phyloP scores from a whole-genome alignment of 495 filamentous ascomycete genomes.

The Lasiosphaeris hirsuta region DNA sequence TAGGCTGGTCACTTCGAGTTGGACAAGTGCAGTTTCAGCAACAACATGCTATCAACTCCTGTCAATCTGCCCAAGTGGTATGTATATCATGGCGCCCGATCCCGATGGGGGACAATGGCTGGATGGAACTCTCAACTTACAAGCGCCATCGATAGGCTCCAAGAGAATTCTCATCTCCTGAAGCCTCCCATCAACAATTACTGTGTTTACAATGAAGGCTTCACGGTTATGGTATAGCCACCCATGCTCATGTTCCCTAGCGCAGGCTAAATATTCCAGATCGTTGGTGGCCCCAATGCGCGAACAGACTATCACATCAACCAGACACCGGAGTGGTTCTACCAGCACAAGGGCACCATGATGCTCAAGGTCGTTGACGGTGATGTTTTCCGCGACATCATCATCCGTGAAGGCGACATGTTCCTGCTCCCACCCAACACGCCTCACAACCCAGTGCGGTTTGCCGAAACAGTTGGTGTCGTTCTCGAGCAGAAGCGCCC shows the following conservation, averaged over 20 bases:
- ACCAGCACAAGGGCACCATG: conserved; percentile 91
- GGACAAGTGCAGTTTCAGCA: neutral
- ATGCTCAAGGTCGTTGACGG: conserved; percentile 82
- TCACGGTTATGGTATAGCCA: conserved; percentile 70
- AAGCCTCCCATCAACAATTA: conserved; percentile 97
- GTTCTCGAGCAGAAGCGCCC: conserved; percentile 88
- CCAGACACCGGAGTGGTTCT: conserved; percentile 94
- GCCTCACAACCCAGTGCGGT: conserved; percentile 73
- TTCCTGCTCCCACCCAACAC: conserved; percentile 89
- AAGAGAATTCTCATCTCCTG: conserved; percentile 86
- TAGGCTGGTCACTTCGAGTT: neutral
- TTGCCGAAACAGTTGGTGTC: conserved; percentile 68
- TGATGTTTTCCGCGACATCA: conserved; percentile 72
- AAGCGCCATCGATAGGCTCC: conserved; percentile 59
- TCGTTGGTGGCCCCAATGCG: conserved; percentile 94
- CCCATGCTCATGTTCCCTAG: neutral
- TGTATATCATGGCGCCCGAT: conserved; percentile 7
- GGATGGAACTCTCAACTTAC: neutral
- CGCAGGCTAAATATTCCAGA: conserved; percentile 43
- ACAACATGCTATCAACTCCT: conserved; percentile 49
- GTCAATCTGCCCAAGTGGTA: conserved; percentile 88
- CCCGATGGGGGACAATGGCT: too few species aligned
- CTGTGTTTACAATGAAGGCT: conserved; percentile 80
- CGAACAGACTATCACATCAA: conserved; percentile 99
- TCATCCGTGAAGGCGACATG: conserved; percentile 89